Conservation (phyloP, 331 rosid species). For the Malus hybrid region DNA sequence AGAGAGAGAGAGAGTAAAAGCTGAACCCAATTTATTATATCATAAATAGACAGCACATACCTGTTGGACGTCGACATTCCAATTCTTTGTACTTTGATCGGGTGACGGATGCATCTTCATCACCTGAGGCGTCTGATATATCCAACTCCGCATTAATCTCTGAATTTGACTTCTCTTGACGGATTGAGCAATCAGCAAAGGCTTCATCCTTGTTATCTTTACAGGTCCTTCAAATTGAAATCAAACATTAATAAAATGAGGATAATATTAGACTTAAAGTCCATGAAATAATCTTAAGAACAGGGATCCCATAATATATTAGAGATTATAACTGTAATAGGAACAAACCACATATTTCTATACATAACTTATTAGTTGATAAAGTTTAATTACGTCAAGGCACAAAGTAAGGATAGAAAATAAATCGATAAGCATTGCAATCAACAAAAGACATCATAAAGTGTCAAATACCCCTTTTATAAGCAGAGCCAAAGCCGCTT, state of each 20-base stretch:
- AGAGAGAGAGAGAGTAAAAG: background rate
- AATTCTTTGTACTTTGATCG: constrained; percentile 53
- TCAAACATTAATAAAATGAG: constrained; percentile 6
- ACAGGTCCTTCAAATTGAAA: constrained; percentile 67
- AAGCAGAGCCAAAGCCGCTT: background rate
- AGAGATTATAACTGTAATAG: background rate
- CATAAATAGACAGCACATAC: constrained; percentile 33
- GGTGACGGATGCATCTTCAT: constrained; percentile 63
- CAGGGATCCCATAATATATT: background rate
- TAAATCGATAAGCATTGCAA: background rate
- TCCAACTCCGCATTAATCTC: constrained; percentile 93
- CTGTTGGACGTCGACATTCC: constrained; percentile 44
- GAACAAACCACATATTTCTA: background rate
- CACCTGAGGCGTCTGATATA: constrained; percentile 89
- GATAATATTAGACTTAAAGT: constrained; percentile 7
- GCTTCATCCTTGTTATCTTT: constrained; percentile 60
- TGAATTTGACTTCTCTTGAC: constrained; percentile 95
- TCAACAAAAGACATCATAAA: background rate
- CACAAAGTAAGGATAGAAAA: background rate
- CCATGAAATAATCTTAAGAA: background rate
- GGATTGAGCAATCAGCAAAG: constrained; percentile 70
- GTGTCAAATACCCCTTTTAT: background rate
- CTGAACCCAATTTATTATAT: background rate
- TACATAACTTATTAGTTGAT: background rate
- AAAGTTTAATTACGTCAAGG: background rate